Percentiles rank a stretch among this genome's conserved stretches.
These are phyloP conservation scores for Candida coleopterorum DNA, from an alignment of 805 yeast genomes.

Conservation along the genomic window DNA sequence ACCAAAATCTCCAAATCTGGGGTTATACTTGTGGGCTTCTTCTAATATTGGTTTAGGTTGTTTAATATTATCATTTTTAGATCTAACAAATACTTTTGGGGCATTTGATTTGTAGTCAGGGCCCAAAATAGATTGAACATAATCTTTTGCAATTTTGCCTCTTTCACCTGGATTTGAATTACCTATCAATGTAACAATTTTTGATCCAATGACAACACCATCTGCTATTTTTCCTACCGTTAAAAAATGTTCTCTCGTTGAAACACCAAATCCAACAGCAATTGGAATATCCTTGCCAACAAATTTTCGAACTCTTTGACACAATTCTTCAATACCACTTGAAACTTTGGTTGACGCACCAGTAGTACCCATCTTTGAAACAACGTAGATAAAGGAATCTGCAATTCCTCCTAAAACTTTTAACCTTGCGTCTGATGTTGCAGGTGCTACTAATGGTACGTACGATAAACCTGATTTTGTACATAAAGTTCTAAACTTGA, in stretches of 20 bases:
- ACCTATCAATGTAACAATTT: constrained; percentile 65
- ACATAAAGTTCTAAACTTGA: constrained; percentile 74
- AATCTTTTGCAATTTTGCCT: constrained; percentile 59
- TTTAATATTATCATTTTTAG: constrained; percentile 17
- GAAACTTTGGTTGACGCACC: constrained; percentile 75
- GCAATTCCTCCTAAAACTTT: constrained; percentile 77
- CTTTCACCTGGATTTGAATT: constrained; percentile 60
- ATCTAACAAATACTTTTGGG: constrained; percentile 22
- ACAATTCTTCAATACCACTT: constrained; percentile 58
- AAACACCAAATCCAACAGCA: constrained; percentile 97
- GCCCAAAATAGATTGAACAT: constrained; percentile 64
- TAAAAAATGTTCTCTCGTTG: constrained; percentile 85
- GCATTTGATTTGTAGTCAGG: constrained; percentile 38
- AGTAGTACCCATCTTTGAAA: constrained; percentile 96
- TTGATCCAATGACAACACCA: constrained; percentile 95
- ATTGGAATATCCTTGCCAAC: constrained; percentile 66
- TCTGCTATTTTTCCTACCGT: constrained; percentile 79
- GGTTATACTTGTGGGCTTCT: constrained; percentile 64
- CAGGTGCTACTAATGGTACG: constrained; percentile 94
- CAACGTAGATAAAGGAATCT: constrained; percentile 94
- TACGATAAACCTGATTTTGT: constrained; percentile 67
- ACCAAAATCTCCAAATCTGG: constrained; percentile 91
- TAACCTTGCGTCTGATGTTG: constrained; percentile 88
- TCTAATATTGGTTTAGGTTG: constrained; percentile 37
- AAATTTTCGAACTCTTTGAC: constrained; percentile 68